Conservation (phyloP, 805 yeast genomes). For the Lachancea meyersii region DNA sequence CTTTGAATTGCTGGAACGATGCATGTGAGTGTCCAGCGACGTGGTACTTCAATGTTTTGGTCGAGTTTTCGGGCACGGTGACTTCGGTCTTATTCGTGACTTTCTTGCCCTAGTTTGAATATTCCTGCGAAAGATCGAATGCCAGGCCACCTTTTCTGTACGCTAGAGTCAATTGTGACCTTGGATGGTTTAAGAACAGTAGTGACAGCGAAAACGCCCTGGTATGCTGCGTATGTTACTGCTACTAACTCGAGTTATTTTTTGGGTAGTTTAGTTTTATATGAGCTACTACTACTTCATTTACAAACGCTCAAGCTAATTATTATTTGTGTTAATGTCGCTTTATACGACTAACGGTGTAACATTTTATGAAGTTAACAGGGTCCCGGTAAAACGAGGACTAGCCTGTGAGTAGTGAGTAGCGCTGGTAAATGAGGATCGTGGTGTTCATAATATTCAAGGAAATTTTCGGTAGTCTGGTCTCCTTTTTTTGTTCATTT, state of each 20-base stretch:
- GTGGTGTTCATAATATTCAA: neutral
- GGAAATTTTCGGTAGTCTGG: no score
- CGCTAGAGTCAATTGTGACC: neutral
- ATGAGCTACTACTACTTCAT: neutral
- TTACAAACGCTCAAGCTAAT: neutral
- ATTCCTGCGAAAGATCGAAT: no score
- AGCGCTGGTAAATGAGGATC: neutral
- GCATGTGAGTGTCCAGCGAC: conserved; percentile 1
- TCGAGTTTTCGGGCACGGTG: neutral
- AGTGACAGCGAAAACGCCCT: neutral
- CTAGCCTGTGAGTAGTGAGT: no score
- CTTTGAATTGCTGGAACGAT: conserved; percentile 9
- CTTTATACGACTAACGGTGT: neutral
- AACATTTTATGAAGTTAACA: no score
- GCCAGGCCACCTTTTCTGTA: no score
- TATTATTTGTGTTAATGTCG: neutral
- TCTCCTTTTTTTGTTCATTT: no score
- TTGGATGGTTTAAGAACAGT: neutral
- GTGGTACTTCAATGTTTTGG: neutral
- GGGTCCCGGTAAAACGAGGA: no score
- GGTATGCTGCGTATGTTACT: neutral
- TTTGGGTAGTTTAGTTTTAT: neutral
- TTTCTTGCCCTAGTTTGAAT: no score
- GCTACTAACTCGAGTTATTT: neutral
- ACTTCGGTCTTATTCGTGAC: no score